These are phyloP conservation scores for Lactifluus echinatus DNA, from an alignment of 768 basidiomycete species.

Conservation along the genomic window DNA sequence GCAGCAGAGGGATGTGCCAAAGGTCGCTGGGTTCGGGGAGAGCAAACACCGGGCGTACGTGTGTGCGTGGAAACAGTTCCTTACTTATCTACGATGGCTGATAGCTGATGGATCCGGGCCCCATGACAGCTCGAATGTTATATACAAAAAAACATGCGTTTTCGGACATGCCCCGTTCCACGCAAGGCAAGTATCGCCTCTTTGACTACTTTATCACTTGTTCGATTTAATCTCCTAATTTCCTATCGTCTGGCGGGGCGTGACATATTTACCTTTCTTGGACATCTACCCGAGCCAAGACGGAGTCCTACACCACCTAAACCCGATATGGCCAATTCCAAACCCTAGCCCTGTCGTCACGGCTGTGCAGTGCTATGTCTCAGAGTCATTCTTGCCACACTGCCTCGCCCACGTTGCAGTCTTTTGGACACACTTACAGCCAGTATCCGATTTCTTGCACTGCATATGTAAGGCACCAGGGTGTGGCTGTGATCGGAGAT, in stretches of 20 bases:
- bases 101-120: no score
- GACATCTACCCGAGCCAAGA: no score
- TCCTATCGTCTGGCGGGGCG: neutral
- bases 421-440: neutral
- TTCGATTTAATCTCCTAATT: no score
- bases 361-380: neutral
- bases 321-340: neutral
- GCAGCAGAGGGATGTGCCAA: no score
- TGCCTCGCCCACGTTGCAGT: neutral
- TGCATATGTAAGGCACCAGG: neutral
- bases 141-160: neutral
- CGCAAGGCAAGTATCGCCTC: neutral
- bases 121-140: neutral
- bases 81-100: no score
- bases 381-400: neutral
- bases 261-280: neutral
- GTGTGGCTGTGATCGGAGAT: no score
- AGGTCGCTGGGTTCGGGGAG: neutral
- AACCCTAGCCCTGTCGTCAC: neutral
- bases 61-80: no score
- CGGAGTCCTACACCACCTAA: neutral
- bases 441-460: neutral
- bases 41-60: slow-evolving; percentile 7
- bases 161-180: neutral
- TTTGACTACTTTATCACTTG: no score